phyloP scores from a whole-genome alignment of 148 eudicot species.

The Camellia sinensis region DNA sequence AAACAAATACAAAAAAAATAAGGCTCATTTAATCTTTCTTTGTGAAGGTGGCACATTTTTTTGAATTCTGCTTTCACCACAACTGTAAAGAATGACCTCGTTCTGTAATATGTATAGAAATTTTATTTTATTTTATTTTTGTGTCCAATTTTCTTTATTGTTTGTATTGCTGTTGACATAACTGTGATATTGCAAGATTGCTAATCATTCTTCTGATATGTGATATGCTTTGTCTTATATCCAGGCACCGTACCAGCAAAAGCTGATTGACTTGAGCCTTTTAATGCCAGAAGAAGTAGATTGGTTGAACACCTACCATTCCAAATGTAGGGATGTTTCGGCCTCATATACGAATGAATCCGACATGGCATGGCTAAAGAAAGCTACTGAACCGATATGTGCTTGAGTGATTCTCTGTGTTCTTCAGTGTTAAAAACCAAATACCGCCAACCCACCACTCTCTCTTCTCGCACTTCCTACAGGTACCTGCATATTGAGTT shows the following conservation, averaged over 20 bases:
- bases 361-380: constrained; percentile 68
- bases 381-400: constrained; percentile 69
- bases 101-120: neutral
- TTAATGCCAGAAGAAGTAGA: constrained; percentile 70
- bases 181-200: no score
- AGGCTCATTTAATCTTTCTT: neutral
- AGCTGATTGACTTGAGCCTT: constrained; percentile 66
- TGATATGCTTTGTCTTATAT: constrained; percentile 6
- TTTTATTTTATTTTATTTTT: neutral
- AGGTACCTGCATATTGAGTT: neutral
- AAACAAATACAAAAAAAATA: no score
- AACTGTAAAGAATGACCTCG: neutral
- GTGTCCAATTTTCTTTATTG: neutral
- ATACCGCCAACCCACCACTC: neutral
- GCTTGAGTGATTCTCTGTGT: constrained; percentile 27
- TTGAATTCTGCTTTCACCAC: neutral
- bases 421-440: neutral
- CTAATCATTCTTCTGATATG: neutral
- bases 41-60: neutral
- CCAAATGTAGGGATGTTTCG: constrained; percentile 60
- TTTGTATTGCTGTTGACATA: neutral
- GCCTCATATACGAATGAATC: constrained; percentile 57
- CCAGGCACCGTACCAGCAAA: constrained; percentile 89
- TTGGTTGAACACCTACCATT: constrained; percentile 77
- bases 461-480: neutral